Evolutionary conservation across 371 early-diverging fungal genomes (phyloP), one percentile per base, ranked within the genome.

Genomic region (Apophysomyces elegans): DNA sequence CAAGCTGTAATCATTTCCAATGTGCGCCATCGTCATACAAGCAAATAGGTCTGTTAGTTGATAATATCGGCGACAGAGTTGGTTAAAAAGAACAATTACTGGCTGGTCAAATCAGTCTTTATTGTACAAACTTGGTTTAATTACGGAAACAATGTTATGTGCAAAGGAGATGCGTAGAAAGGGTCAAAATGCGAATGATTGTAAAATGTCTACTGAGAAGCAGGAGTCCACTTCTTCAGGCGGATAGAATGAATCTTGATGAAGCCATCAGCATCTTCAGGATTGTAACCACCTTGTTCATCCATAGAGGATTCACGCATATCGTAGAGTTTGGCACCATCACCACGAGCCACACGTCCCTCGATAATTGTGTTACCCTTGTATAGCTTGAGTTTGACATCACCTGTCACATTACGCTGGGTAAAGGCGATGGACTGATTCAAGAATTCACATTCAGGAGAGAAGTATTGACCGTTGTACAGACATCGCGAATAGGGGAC

Each of bases 401-500:
- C 86, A 67, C 98, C 98, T 69, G 90, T 90, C 69, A 98, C 96
- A 59, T 85, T 85, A 69, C 84, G 75, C 80, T 98, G 98, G 37
- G 94, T 90, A 63, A 89, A 86, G 7, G 81, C 86, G 54, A 98
- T 89, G 43, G 92, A 86, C 60, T 93, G 80, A 77, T 85, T 86
- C 73, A 97, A 78, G 78, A 94, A 90, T 61, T 95, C 94, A 61
- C 95, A 91, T 81, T 98, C 98, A 56, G 97, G 94, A 58, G 97
- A 94, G 85, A 93, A 96, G 91, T 96, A 97, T 72, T 91, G 85
- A 37, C 97, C 98, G 68, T 98, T 97, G 89, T 97, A 98, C 41
- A 94, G 84, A 58, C 89, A 64, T 63, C 89, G 86, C 56, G 89
- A 86, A 71, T 86, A 91, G 46, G 85, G 89, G 13, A 88, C 83